These are phyloP conservation scores for Talaromyces amestolkiae DNA, from an alignment of 2,329 filamentous ascomycete species.

Conservation along the genomic window DNA sequence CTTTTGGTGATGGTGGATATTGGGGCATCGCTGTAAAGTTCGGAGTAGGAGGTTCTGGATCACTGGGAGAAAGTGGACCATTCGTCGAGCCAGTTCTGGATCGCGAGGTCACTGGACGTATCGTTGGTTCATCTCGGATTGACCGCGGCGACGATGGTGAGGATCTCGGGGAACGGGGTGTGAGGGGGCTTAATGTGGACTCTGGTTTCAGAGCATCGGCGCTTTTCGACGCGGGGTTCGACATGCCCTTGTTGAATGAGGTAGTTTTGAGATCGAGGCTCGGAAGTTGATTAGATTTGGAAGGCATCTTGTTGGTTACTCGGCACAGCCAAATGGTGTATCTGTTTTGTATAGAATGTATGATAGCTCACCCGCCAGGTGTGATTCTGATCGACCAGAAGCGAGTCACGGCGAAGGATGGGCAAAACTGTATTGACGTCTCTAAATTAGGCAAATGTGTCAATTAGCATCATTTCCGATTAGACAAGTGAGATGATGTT, in stretches of 20 bases:
- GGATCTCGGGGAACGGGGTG: conserved; percentile 40
- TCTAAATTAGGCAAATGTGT: conserved; percentile 5
- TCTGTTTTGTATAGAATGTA: background rate
- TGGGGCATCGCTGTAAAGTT: conserved; percentile 47
- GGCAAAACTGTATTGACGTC: background rate
- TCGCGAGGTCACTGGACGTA: conserved; percentile 42
- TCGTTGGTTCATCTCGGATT: conserved; percentile 37
- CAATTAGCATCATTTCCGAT: background rate
- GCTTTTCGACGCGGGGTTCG: conserved; percentile 34
- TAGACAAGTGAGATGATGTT: background rate
- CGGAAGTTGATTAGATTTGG: conserved; percentile 36
- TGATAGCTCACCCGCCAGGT: background rate
- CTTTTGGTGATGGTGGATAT: conserved; percentile 44
- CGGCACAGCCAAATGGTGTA: background rate
- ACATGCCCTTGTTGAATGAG: conserved; percentile 31
- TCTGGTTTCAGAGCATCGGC: conserved; percentile 38
- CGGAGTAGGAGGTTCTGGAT: conserved; percentile 37
- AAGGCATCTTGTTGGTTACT: conserved; percentile 33
- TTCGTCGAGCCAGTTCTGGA: conserved; percentile 31
- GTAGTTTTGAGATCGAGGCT: conserved; percentile 39
- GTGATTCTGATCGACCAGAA: background rate
- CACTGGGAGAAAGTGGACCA: conserved; percentile 30
- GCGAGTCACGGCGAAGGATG: background rate
- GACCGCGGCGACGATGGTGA: conserved; percentile 36
- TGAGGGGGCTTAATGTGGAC: conserved; percentile 33